A percentile compares a stretch with the other conserved stretches of the same genome.
Evolutionary conservation across 768 basidiomycete species (phyloP).

Genomic region (Suillus occidentalis): DNA sequence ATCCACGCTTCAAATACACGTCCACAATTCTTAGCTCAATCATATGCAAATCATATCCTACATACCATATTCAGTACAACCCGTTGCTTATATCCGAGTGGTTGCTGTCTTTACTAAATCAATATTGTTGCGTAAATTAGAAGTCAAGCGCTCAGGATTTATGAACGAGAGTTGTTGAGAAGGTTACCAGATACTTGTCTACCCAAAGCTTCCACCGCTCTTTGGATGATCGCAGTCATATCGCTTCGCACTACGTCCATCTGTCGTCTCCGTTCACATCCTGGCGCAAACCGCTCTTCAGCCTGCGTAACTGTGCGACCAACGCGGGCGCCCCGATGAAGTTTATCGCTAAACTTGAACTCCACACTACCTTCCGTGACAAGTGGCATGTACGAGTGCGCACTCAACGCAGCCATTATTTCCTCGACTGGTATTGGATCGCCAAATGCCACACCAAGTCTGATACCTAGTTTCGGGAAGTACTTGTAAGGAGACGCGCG

Average conservation of each 20-base stretch:
- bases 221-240: slow-evolving; percentile 55
- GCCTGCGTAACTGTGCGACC: slow-evolving; percentile 7
- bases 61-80: neutral
- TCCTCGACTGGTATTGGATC: slow-evolving; percentile 56
- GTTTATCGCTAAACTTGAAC: neutral
- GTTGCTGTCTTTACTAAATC: neutral
- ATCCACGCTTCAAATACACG: slow-evolving; percentile 6
- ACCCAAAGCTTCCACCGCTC: slow-evolving; percentile 53
- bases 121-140: neutral
- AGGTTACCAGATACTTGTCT: slow-evolving; percentile 46
- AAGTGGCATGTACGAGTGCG: slow-evolving; percentile 4
- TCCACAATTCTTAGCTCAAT: slow-evolving; percentile 11
- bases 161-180: slow-evolving; percentile 18
- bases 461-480: slow-evolving; percentile 59
- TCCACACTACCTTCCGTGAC: slow-evolving; percentile 18
- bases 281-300: slow-evolving; percentile 7
- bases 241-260: slow-evolving; percentile 46
- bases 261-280: slow-evolving; percentile 21
- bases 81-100: neutral
- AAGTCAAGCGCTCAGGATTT: neutral
- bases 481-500: slow-evolving; percentile 74
- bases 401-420: slow-evolving; percentile 28
- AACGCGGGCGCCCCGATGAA: slow-evolving; percentile 17
- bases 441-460: slow-evolving; percentile 79
- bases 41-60: neutral